These are phyloP conservation scores for Lineolata rhizophorae DNA, from an alignment of 495 filamentous ascomycete genomes.

Conservation along the genomic window DNA sequence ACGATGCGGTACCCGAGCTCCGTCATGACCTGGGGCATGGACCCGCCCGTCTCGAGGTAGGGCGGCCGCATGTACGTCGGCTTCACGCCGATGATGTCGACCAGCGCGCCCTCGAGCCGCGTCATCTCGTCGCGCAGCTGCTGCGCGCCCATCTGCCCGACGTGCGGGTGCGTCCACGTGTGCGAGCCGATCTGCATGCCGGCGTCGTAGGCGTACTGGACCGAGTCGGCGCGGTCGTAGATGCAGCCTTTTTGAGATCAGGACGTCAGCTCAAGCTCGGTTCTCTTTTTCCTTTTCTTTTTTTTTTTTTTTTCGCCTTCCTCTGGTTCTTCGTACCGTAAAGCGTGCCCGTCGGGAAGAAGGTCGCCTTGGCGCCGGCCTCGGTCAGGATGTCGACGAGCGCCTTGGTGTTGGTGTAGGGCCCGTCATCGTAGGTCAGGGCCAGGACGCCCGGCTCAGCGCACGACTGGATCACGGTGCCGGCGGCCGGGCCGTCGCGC, in stretches of 20 bases:
- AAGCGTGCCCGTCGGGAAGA: constrained; percentile 27
- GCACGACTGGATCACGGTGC: constrained; percentile 7
- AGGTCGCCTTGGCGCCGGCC: constrained; percentile 26
- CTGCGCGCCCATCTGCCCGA: constrained; percentile 20
- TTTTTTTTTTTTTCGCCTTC: no score
- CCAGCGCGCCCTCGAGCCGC: constrained; percentile 26
- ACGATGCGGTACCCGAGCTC: constrained; percentile 29
- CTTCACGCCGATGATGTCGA: constrained; percentile 30
- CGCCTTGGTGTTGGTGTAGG: constrained; percentile 8
- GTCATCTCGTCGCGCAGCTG: constrained; percentile 26
- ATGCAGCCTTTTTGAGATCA: no score
- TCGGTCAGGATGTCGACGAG: constrained; percentile 8
- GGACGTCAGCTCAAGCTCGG: background rate
- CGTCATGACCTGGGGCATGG: constrained; percentile 22
- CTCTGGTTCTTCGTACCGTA: no score
- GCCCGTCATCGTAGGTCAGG: constrained; percentile 12
- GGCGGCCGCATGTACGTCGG: constrained; percentile 32
- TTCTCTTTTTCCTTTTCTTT: background rate
- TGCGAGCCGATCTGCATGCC: constrained; percentile 14
- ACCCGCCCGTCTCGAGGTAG: constrained; percentile 26
- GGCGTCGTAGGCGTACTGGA: background rate
- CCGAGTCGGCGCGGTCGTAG: background rate
- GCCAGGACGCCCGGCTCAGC: constrained; percentile 5
- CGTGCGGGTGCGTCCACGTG: constrained; percentile 26
- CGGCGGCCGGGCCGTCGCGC: background rate